phyloP scores from a whole-genome alignment of 306 rosid species.

The Begonia loranthoides region DNA sequence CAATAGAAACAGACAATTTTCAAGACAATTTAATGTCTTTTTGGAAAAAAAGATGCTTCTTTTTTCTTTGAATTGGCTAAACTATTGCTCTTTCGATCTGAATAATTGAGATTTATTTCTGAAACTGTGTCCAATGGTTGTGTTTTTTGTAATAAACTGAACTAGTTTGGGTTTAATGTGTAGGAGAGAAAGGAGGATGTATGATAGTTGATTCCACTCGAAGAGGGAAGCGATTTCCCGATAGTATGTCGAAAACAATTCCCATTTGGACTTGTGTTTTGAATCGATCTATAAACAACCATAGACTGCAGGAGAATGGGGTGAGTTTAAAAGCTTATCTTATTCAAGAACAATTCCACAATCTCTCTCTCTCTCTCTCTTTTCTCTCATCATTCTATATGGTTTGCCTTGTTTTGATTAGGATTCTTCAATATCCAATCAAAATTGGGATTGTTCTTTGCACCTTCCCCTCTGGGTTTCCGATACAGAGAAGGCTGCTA shows the following conservation, averaged over 20 bases:
- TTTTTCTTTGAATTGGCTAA: too few species aligned
- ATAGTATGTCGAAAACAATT: constrained; percentile 92
- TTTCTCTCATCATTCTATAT: background rate
- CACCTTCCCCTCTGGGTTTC: constrained; percentile 93
- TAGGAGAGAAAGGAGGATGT: constrained; percentile 84
- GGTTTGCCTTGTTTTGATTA: constrained; percentile 10
- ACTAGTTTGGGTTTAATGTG: constrained; percentile 13
- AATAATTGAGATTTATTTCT: too few species aligned
- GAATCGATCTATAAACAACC: constrained; percentile 48
- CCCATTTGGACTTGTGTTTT: constrained; percentile 89
- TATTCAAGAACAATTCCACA: too few species aligned
- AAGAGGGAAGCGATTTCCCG: constrained; percentile 85
- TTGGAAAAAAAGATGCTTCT: too few species aligned
- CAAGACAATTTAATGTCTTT: too few species aligned
- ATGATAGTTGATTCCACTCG: constrained; percentile 82
- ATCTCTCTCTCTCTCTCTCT: background rate
- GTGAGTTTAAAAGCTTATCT: constrained; percentile 14
- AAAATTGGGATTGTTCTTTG: constrained; percentile 80
- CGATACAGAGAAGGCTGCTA: constrained; percentile 50
- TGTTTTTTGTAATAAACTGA: too few species aligned
- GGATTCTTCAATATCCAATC: constrained; percentile 24
- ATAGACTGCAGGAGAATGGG: constrained; percentile 11
- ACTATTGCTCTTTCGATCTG: too few species aligned
- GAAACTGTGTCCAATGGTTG: too few species aligned
- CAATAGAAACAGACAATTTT: too few species aligned